Base-by-base conservation (phyloP, 805 yeast genomes). In the Blastobotrys peoriensis region DNA sequence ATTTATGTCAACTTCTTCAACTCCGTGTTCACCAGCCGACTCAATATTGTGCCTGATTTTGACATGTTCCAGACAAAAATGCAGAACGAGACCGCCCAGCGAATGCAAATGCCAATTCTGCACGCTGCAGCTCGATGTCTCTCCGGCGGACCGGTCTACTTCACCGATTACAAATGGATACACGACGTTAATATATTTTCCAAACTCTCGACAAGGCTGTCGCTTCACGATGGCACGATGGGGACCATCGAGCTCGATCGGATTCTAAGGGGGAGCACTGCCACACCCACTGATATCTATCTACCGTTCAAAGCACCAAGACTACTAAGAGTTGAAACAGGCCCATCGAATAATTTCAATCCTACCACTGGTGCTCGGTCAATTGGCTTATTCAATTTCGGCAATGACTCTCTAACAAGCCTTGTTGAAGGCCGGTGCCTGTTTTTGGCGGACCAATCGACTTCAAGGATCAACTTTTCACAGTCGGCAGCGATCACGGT, bases 111-210 rank as follows among this genome's bases (percentile, higher is more conserved):
- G 23, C 48, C 63, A 4, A 17, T 41, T 13, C 52, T 52, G 38
- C 65, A 61, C 41, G 62, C 63, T 5, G 59, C 55, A 3, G 48
- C 58, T 18, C 44, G 65, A 23, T 46, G 57, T 17, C 34, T 61
- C 16, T 58, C 63, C 9, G 62, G 65, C 5, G 63, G 63, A 6
- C 65, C 65, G 3, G 51, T 61, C 3, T 55, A 50, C 38, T 44
- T 61, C 28, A 58, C 64, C 4, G 64, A 61, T 43, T 42, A 48
- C 4, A 52, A 54, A 3, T 46, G 48, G 1, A 36, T 39, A 13
- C 61, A 59, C 38, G 54, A 59, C 35, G 6, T 48, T 25, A 13
- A 25, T n/a, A n/a, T n/a, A n/a, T n/a, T n/a, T n/a, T n/a, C n/a
- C n/a, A n/a, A n/a, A n/a, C n/a, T n/a, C n/a, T n/a, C n/a, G n/a